Conservation (phyloP, 805 yeast genomes). For the Zygoascus biomembranicola region DNA sequence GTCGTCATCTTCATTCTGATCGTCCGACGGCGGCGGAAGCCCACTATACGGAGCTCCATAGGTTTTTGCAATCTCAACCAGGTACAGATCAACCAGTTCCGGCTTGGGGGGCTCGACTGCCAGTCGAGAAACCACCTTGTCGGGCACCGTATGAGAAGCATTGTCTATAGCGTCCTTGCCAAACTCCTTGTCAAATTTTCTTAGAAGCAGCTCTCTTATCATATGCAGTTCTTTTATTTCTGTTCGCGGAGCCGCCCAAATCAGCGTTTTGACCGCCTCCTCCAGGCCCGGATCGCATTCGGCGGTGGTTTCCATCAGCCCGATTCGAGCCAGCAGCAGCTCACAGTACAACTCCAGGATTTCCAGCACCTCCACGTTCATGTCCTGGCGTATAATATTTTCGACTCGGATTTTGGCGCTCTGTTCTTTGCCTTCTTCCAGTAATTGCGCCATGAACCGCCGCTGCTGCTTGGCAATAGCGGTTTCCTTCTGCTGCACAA, state of each 20-base stretch:
- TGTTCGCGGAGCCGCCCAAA: constrained; percentile 61
- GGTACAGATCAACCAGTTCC: constrained; percentile 58
- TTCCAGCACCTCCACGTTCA: constrained; percentile 70
- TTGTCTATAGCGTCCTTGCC: constrained; percentile 47
- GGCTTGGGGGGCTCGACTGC: constrained; percentile 57
- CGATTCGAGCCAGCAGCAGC: constrained; percentile 63
- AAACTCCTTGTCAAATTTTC: constrained; percentile 64
- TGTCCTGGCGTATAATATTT: constrained; percentile 74
- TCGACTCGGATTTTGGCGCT: constrained; percentile 81
- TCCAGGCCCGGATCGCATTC: constrained; percentile 51
- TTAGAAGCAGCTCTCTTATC: constrained; percentile 53
- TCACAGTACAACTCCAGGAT: constrained; percentile 77
- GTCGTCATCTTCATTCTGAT: constrained; percentile 23
- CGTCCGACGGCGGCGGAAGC: constrained; percentile 23
- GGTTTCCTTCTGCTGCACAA: constrained; percentile 64
- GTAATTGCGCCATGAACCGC: constrained; percentile 59
- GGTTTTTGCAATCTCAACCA: constrained; percentile 73
- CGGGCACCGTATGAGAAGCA: constrained; percentile 47
- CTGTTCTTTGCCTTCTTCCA: constrained; percentile 63
- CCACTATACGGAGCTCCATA: constrained; percentile 70
- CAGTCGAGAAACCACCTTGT: constrained; percentile 56
- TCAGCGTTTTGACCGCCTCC: constrained; percentile 66
- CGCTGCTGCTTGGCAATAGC: constrained; percentile 72
- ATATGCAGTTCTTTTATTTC: constrained; percentile 64
- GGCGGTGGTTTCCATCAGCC: constrained; percentile 39